Conservation (phyloP, 345 rosid genomes). For the Hibiscus syriacus region DNA sequence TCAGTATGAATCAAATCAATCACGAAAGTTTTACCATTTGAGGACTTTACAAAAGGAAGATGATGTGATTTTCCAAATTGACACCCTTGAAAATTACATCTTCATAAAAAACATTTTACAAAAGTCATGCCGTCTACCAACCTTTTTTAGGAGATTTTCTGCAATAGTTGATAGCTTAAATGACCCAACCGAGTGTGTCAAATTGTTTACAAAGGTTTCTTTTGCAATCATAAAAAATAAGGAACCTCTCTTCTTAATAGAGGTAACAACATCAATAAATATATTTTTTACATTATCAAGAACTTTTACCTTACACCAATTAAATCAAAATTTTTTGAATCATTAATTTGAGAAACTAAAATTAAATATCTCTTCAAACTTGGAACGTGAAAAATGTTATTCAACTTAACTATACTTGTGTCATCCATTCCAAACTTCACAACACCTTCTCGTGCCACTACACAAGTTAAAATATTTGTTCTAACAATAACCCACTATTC, state of each 20-base stretch:
- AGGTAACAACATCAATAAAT: background rate
- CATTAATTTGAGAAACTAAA: too few relatives aligned
- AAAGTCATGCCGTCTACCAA: background rate
- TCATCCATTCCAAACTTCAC: too few relatives aligned
- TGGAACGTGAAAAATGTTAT: too few relatives aligned
- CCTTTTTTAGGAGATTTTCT: background rate
- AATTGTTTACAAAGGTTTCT: background rate
- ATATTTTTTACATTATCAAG: too few relatives aligned
- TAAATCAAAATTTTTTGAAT: too few relatives aligned
- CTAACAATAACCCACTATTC: too few relatives aligned
- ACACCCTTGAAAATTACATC: background rate
- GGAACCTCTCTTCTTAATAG: too few relatives aligned
- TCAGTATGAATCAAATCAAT: background rate
- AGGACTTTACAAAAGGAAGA: background rate
- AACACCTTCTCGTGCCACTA: accelerated
- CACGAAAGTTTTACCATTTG: background rate
- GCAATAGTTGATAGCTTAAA: background rate
- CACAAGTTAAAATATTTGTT: too few relatives aligned
- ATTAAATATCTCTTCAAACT: too few relatives aligned
- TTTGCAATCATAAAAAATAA: background rate
- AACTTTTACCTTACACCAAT: too few relatives aligned
- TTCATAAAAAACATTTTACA: background rate
- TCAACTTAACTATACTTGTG: too few relatives aligned
- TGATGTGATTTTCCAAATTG: background rate
- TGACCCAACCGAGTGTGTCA: background rate